Evolutionary conservation across 805 yeast species (phyloP).

Genomic region (Candida koratica): DNA sequence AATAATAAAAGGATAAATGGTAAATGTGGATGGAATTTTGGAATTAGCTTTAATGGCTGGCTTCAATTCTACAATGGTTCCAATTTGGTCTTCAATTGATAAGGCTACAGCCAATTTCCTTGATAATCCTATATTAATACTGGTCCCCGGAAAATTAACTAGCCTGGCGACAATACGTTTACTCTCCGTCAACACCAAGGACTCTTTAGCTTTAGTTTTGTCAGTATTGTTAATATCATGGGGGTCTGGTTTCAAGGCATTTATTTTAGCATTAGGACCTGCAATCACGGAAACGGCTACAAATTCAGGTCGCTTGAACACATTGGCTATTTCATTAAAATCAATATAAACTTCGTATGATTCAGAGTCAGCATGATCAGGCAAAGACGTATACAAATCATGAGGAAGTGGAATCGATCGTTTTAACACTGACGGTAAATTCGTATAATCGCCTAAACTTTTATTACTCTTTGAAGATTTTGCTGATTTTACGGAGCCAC

Average conservation of each 20-base stretch:
- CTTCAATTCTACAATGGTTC: conserved; percentile 52
- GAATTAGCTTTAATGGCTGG: conserved; percentile 35
- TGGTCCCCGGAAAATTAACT: conserved; percentile 32
- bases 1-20: conserved; percentile 54
- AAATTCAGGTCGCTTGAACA: conserved; percentile 36
- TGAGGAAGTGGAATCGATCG: conserved; percentile 61
- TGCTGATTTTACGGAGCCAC: conserved; percentile 23
- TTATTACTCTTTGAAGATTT: conserved; percentile 19
- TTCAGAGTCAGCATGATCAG: conserved; percentile 15
- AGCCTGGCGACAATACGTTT: conserved; percentile 50
- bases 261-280: conserved; percentile 43
- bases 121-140: conserved; percentile 50
- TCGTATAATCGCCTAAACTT: conserved; percentile 24
- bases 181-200: conserved; percentile 27
- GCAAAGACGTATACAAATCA: conserved; percentile 22
- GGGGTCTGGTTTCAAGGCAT: conserved; percentile 13
- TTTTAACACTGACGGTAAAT: conserved; percentile 37
- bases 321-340: conserved; percentile 32
- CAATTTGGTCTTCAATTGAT: conserved; percentile 46
- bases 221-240: conserved; percentile 9
- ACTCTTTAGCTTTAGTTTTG: conserved; percentile 11
- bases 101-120: conserved; percentile 52
- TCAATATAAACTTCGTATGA: conserved; percentile 46
- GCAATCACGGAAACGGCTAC: conserved; percentile 50
- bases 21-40: conserved; percentile 37